phyloP scores from a whole-genome alignment of 768 basidiomycete genomes.

The Daedaleopsis nitida region DNA sequence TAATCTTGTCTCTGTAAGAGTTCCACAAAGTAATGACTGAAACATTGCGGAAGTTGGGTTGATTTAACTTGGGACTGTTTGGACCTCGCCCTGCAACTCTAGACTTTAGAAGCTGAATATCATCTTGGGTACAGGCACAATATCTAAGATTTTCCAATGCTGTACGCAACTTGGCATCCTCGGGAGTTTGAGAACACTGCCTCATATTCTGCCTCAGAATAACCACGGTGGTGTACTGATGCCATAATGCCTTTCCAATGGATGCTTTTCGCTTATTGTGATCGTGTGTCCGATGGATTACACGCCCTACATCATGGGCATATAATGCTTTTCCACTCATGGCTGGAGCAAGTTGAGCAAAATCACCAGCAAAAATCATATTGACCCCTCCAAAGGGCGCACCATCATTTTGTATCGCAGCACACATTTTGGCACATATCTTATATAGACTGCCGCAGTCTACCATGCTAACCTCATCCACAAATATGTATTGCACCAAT shows the following conservation, averaged over 20 bases:
- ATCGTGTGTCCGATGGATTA: too few relatives aligned
- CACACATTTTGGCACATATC: slow-evolving; percentile 28
- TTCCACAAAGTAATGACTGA: slow-evolving; percentile 43
- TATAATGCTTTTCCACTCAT: too few relatives aligned
- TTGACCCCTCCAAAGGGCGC: slow-evolving; percentile 39
- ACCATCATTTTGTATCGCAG: slow-evolving; percentile 18
- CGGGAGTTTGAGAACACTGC: slow-evolving; percentile 15
- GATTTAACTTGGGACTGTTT: slow-evolving; percentile 10
- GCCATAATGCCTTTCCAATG: slow-evolving; percentile 24
- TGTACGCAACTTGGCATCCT: slow-evolving; percentile 32
- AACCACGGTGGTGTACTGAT: slow-evolving; percentile 19
- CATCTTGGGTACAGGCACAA: too few relatives aligned
- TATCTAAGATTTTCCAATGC: slow-evolving; percentile 21
- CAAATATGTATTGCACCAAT: slow-evolving; percentile 40
- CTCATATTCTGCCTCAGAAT: slow-evolving; percentile 16
- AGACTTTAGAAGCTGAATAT: too few relatives aligned
- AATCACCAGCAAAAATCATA: slow-evolving; percentile 47
- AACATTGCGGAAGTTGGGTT: slow-evolving; percentile 33
- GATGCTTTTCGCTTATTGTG: background rate
- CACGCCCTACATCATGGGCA: too few relatives aligned
- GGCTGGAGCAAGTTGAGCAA: slow-evolving; percentile 24
- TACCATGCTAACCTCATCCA: slow-evolving; percentile 37
- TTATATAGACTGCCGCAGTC: slow-evolving; percentile 20
- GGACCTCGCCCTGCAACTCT: slow-evolving; percentile 1
- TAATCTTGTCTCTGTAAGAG: slow-evolving; percentile 40